Percentiles rank a stretch among this genome's conserved stretches.
Evolutionary conservation across 2,329 filamentous ascomycete species (phyloP).

Genomic region (Penicillium glabrum): DNA sequence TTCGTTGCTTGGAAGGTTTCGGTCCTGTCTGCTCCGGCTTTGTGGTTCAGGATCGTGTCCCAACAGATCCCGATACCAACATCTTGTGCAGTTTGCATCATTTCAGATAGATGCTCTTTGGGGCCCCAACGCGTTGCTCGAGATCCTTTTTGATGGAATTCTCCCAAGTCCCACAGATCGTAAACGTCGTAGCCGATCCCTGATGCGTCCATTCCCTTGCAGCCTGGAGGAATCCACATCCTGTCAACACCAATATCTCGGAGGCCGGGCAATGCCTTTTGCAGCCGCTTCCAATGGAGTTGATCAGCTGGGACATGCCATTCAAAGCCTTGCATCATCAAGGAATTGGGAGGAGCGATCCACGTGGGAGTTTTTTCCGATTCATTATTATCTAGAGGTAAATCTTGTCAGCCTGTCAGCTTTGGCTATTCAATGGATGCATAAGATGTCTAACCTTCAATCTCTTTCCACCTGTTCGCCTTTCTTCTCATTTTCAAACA

Average conservation of each 20-base stretch:
- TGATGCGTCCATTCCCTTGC: constrained; percentile 61
- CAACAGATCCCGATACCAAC: constrained; percentile 61
- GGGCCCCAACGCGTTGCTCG: constrained; percentile 67
- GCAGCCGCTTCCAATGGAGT: constrained; percentile 62
- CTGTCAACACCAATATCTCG: constrained; percentile 61
- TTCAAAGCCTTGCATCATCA: constrained; percentile 70
- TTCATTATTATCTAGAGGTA: constrained; percentile 20
- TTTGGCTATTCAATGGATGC: neutral
- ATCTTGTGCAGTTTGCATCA: constrained; percentile 54
- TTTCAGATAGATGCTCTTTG: constrained; percentile 59
- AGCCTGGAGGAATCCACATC: constrained; percentile 69
- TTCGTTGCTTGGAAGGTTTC: constrained; percentile 64
- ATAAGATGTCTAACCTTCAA: constrained; percentile 2
- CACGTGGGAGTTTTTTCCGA: constrained; percentile 27
- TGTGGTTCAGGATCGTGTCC: constrained; percentile 72
- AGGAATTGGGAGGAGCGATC: constrained; percentile 34
- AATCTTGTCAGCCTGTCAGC: neutral
- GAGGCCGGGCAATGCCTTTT: constrained; percentile 52
- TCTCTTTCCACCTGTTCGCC: constrained; percentile 11
- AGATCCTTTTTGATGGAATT: constrained; percentile 68
- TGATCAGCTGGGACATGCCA: constrained; percentile 67
- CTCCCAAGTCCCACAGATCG: constrained; percentile 68
- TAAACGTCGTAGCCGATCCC: constrained; percentile 70
- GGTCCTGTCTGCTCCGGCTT: constrained; percentile 64
- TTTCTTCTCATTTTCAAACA: constrained; percentile 8